phyloP scores from a whole-genome alignment of 345 rosid genomes.

The Arabis alpina region DNA sequence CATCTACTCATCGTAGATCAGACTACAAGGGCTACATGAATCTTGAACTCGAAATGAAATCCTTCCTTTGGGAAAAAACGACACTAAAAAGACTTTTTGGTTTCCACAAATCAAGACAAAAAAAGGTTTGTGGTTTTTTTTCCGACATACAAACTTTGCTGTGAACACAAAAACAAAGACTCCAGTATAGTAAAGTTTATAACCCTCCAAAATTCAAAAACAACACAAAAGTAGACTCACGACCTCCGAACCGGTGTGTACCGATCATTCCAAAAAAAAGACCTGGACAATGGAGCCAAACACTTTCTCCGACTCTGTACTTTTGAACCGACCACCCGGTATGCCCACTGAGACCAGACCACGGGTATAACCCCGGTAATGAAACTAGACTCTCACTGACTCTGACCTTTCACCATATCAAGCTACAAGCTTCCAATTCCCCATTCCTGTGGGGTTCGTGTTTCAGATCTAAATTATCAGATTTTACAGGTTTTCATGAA shows the following conservation, averaged over 20 bases:
- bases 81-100: not conserved
- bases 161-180: constrained; percentile 22
- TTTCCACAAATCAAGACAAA: constrained; percentile 15
- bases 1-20: too few relatives aligned
- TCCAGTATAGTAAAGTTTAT: not conserved
- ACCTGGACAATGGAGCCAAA: constrained; percentile 26
- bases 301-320: constrained; percentile 29
- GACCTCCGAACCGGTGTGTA: constrained; percentile 12
- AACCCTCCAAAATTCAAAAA: constrained; percentile 20
- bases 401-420: constrained; percentile 29
- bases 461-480: constrained; percentile 24
- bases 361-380: not conserved
- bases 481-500: constrained; percentile 17
- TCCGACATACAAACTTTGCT: constrained; percentile 28
- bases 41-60: not conserved
- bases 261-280: constrained; percentile 5
- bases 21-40: too few relatives aligned
- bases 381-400: constrained; percentile 36
- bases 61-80: not conserved
- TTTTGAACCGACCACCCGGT: constrained; percentile 18
- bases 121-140: constrained; percentile 23
- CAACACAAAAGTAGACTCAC: constrained; percentile 21
- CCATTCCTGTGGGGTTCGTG: constrained; percentile 25
- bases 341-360: constrained; percentile 16
- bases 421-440: constrained; percentile 18